Base-by-base conservation (phyloP, 1,139 yeast species). In the Pichia sp. region DNA sequence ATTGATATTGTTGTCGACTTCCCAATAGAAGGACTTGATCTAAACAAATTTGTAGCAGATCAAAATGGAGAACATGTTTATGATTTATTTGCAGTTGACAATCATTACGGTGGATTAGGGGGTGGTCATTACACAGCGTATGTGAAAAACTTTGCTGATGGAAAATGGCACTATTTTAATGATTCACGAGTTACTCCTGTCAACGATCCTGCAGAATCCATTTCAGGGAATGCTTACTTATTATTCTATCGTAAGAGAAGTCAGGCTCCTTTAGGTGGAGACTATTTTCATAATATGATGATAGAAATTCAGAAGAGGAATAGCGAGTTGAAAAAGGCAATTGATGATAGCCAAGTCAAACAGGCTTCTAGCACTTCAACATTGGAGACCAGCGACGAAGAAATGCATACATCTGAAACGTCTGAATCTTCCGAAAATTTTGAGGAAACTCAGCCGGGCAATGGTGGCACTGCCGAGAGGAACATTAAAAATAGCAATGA, bases 121-220 rank as follows among this genome's bases (percentile, higher is more conserved):
- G 99, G 99, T 7, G 99, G 99, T 3, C 99, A 93, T 72, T 93
- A 93, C 68, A 93, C 99, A 1, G 90, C 98, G 0, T 85, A 83
- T 63, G 97, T 81, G 1, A 86, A 85, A 69, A 92, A 92, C 66
- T 85, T 84, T 69, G 76, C 82, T 50, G 96, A 89, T 64, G 73
- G 74, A 36, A 76, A 83, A 60, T 93, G 99, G 98, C 90, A 90
- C 68, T 87, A 90, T 67, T 93, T 79, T 69, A 93, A 93, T 67
- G 99, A 93, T 69, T 84, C 96, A 8, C 72, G 85, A 41, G 98
- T 92, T 1, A 73, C 81, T 0, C 32, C 50, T 5, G 76, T 75
- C 43, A 75, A 82, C 0, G 78, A 81, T 53, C 87, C 96, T 0
- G 76, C 76, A 32, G 80, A 82, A 46, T 71, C 85, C 10, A 74